Conservation (phyloP, 805 yeast species). For the Zygoascus ofunaensis region DNA sequence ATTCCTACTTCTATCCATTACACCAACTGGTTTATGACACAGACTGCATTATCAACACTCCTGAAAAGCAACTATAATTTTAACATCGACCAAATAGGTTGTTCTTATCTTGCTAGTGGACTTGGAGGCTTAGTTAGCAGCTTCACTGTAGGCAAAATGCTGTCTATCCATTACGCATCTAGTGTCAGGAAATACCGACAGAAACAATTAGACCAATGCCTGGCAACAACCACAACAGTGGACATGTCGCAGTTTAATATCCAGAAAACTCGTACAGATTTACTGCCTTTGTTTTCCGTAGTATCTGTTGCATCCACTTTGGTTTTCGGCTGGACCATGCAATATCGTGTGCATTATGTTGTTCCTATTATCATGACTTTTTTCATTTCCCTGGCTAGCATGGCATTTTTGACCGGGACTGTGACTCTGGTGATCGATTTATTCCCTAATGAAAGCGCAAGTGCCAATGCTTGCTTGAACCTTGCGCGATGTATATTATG, state of each 20-base stretch:
- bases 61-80: slow-evolving; percentile 44
- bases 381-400: slow-evolving; percentile 48
- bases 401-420: slow-evolving; percentile 48
- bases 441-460: slow-evolving; percentile 59
- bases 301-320: slow-evolving; percentile 36
- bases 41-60: slow-evolving; percentile 45
- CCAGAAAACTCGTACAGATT: slow-evolving; percentile 45
- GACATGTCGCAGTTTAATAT: slow-evolving; percentile 42
- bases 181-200: slow-evolving; percentile 10
- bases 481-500: slow-evolving; percentile 62
- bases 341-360: slow-evolving; percentile 38
- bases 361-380: slow-evolving; percentile 52
- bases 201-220: slow-evolving; percentile 3
- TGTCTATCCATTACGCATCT: slow-evolving; percentile 43
- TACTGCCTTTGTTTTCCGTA: slow-evolving; percentile 36
- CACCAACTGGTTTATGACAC: slow-evolving; percentile 59
- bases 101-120: slow-evolving; percentile 70
- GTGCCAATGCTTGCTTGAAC: slow-evolving; percentile 67
- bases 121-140: slow-evolving; percentile 56
- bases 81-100: slow-evolving; percentile 50
- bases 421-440: slow-evolving; percentile 64
- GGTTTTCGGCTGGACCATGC: slow-evolving; percentile 68
- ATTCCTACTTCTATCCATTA: slow-evolving; percentile 55
- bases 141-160: slow-evolving; percentile 43
- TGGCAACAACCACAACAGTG: slow-evolving; percentile 21